phyloP scores from a whole-genome alignment of 2,329 filamentous ascomycete species.

The Verticillium nubilum region DNA sequence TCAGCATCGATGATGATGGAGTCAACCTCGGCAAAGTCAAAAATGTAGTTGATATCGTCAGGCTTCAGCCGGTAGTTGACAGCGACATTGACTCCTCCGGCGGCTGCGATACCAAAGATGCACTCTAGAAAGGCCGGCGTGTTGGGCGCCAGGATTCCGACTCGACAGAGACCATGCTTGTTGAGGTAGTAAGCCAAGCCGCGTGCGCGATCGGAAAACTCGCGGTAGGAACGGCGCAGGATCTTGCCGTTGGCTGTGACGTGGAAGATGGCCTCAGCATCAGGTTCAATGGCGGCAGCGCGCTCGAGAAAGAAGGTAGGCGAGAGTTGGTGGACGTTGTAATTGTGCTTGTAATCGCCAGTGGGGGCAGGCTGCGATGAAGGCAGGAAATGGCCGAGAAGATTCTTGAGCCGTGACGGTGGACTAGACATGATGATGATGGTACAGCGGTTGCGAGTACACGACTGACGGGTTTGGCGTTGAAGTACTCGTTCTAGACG shows the following conservation, averaged over 20 bases:
- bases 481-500: not conserved
- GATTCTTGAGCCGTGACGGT: slow-evolving; percentile 52
- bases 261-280: slow-evolving; percentile 81
- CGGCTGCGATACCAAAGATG: slow-evolving; percentile 81
- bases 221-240: slow-evolving; percentile 70
- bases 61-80: slow-evolving; percentile 63
- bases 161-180: slow-evolving; percentile 66
- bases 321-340: slow-evolving; percentile 72
- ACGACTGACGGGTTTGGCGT: not conserved
- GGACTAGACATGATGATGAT: slow-evolving; percentile 62
- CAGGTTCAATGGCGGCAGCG: slow-evolving; percentile 81
- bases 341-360: slow-evolving; percentile 34
- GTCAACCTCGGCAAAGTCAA: slow-evolving; percentile 82
- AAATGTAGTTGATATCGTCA: slow-evolving; percentile 87
- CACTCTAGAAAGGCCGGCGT: slow-evolving; percentile 91
- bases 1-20: slow-evolving; percentile 82
- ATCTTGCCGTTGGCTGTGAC: slow-evolving; percentile 70
- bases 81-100: slow-evolving; percentile 70
- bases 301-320: slow-evolving; percentile 84
- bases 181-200: slow-evolving; percentile 84
- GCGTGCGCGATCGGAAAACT: slow-evolving; percentile 78
- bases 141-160: slow-evolving; percentile 86
- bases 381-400: slow-evolving; percentile 45
- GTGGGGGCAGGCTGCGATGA: slow-evolving; percentile 19
- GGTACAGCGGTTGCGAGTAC: too few species aligned